Evolutionary conservation across 2,329 filamentous ascomycete species (phyloP).

Genomic region (Cladosporium colombiae): DNA sequence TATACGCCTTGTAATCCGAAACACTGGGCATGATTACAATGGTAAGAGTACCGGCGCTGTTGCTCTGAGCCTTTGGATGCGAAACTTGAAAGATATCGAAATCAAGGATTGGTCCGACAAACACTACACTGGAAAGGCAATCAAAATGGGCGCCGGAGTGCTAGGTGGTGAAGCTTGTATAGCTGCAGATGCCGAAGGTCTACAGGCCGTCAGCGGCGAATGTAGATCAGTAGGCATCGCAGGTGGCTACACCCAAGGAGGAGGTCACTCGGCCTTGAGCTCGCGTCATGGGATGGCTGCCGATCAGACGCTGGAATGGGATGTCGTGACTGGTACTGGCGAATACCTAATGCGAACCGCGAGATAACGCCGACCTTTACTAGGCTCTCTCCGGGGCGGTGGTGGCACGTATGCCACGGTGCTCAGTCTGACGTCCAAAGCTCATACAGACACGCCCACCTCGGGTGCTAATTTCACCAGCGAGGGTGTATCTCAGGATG

Average conservation of each 20-base stretch:
- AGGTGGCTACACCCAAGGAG: constrained; percentile 63
- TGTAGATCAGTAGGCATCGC: constrained; percentile 58
- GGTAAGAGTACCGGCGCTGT: constrained; percentile 65
- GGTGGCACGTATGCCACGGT: constrained; percentile 62
- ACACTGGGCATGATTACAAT: constrained; percentile 48
- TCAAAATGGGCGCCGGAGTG: constrained; percentile 59
- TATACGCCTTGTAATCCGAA: constrained; percentile 51
- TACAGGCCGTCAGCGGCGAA: constrained; percentile 58
- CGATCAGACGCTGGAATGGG: constrained; percentile 57
- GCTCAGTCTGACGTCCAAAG: constrained; percentile 55
- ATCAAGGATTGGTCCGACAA: constrained; percentile 46
- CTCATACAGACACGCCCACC: constrained; percentile 48
- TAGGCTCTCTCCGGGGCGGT: constrained; percentile 65
- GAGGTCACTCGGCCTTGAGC: constrained; percentile 58
- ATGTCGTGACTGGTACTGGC: constrained; percentile 53
- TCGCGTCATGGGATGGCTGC: constrained; percentile 60
- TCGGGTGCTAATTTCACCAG: constrained; percentile 48
- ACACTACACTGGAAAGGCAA: constrained; percentile 53
- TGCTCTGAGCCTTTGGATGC: constrained; percentile 58
- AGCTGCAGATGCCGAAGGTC: constrained; percentile 46
- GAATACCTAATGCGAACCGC: constrained; percentile 51
- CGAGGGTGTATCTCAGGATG: constrained; percentile 35
- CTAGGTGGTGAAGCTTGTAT: constrained; percentile 53
- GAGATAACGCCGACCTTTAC: constrained; percentile 58
- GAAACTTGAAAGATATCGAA: constrained; percentile 52